Evolutionary conservation across 495 filamentous ascomycete genomes (phyloP), one percentile per base, ranked within the genome.

Genomic region (Lasiosphaeris hirsuta): DNA sequence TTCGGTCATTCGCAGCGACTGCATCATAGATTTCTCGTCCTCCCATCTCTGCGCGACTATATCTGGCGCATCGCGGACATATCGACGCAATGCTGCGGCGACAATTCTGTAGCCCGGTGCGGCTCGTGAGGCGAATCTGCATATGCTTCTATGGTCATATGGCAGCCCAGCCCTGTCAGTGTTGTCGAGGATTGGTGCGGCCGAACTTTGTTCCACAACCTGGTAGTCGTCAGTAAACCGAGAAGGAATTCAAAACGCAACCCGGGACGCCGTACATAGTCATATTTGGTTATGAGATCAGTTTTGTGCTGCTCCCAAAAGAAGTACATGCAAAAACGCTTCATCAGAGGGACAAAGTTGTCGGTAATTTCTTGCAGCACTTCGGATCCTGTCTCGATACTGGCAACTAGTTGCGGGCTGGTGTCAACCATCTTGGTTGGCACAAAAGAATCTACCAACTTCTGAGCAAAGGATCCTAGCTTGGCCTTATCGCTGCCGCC

Each of bases 221-320:
- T 51, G 15, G 15, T 18, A 14, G 15, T 37, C 14, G 18, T 9
- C 13, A 11, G 42, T 15, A 17, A 14, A n/a, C 13, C 15, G 3
- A 14, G 13, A 19, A 19, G 13, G 15, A 14, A 10, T 11, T 10
- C 17, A 18, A 10, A 17, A 45, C 8, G 42, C 8, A 14, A 45
- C 9, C 9, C 13, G 42, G 17, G 42, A 9, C 2, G 17, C 19
- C 48, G 10, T 39, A 51, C 48, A 19, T 51, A 51, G 48, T 51
- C 48, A 15, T 38, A 51, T 36, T 18, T 51, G 13, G 36, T 18
- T 19, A 18, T 37, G 14, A 51, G 35, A 37, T 51, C 48, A 15
- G 48, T 51, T 51, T 51, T 51, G 48, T 51, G 33, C n/a, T 51
- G 48, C 39, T 51, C 48, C 48, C 48, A 51, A 30, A 51, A 51